Conservation (phyloP, 1,284 basidiomycete genomes). For the Lentinus polychrous region DNA sequence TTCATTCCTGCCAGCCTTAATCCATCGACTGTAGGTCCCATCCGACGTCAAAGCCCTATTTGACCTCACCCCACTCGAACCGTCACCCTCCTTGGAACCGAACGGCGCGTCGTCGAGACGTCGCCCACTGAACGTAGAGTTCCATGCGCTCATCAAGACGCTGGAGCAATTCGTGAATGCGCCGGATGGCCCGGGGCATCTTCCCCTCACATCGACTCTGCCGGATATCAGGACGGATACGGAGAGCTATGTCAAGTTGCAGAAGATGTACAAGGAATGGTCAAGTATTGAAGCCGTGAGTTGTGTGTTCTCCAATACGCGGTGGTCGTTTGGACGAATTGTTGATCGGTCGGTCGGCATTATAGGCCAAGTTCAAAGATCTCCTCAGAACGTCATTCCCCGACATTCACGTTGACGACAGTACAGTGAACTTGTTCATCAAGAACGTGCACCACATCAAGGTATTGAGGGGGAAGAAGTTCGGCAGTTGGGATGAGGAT, state of each 20-base stretch:
- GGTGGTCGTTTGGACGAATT: neutral
- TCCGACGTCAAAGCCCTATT: conserved; percentile 62
- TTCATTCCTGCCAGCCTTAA: neutral
- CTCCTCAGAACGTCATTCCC: conserved; percentile 18
- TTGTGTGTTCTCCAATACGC: neutral
- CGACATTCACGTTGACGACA: conserved; percentile 35
- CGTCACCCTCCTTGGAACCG: conserved; percentile 31
- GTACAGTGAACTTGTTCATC: conserved; percentile 76
- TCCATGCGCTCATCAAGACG: conserved; percentile 84
- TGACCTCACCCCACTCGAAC: conserved; percentile 23
- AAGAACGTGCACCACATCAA: conserved; percentile 85
- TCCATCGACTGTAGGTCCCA: conserved; percentile 43
- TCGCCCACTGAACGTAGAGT: conserved; percentile 32
- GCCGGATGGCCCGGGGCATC: conserved; percentile 23
- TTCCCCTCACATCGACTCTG: conserved; percentile 60
- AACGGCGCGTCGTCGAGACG: neutral
- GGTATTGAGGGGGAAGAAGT: conserved; percentile 67
- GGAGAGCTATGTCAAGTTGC: conserved; percentile 72
- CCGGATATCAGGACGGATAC: conserved; percentile 98
- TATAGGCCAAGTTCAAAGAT: conserved; percentile 21
- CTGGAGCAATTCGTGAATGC: conserved; percentile 52
- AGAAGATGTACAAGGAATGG: conserved; percentile 68
- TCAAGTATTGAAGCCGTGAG: conserved; percentile 62
- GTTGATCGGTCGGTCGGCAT: neutral
- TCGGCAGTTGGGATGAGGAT: conserved; percentile 53